Evolutionary conservation across 371 early-diverging fungal genomes (phyloP), one percentile per base, ranked within the genome.

Genomic region (Chytridium lagenaria): DNA sequence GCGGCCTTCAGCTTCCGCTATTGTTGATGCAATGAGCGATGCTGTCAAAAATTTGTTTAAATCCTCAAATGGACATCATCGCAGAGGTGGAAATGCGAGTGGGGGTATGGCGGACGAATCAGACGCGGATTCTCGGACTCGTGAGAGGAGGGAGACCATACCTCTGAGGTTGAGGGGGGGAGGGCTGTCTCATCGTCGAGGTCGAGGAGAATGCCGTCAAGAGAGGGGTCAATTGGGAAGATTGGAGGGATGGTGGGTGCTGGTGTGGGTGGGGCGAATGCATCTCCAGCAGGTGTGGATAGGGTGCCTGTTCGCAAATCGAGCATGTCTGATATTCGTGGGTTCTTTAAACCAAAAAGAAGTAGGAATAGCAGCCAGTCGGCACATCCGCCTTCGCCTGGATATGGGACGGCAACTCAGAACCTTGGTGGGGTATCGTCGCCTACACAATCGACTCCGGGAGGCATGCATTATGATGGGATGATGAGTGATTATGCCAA

Each of bases 251-350:
- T 52, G 55, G 55, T 52, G 55, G 55, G 55, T n/a, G 7, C 55
- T 52, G 26, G 5, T 5, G 23, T 26, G 26, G 55, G 7, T 5
- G 55, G n/a, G 23, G 12, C 55, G 7, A 26, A 5, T 5, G 26
- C 5, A 26, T 52, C 55, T 7, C 55, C 55, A 15, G 55, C 55
- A 5, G 55, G 55, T 10, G 5, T 52, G 12, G 55, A 52, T 22
- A 10, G 55, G 55, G 55, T 52, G n/a, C 5, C 55, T 12, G 55
- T 23, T 7, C 15, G 38, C 7, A 61, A 61, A 34, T 31, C 63
- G 19, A 61, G 63, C 63, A 61, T 61, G 63, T 61, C 63, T 12
- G 63, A 61, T 28, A 36, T 61, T 61, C 33, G 38, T 30, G 63
- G 38, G 7, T 61, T 61, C 34, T 61, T 61, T 23, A 61, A 61